phyloP scores from a whole-genome alignment of 129 eudicot genomes.

The Apium graveolens region DNA sequence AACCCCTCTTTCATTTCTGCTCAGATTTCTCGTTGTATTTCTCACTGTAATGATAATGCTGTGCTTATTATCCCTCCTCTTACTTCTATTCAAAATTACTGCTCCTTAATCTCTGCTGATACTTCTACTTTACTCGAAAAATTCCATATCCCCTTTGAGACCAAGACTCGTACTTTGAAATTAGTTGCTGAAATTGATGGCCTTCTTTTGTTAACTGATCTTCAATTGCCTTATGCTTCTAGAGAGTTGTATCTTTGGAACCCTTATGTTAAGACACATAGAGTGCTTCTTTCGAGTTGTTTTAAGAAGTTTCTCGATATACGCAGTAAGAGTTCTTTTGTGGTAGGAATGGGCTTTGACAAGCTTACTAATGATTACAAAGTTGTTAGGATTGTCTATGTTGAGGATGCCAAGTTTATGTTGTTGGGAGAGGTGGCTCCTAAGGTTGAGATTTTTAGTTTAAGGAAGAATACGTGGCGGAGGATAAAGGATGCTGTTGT shows the following conservation, averaged over 20 bases:
- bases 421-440: background rate
- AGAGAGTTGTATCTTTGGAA: background rate
- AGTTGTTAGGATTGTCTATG: constrained; percentile 2
- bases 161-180: background rate
- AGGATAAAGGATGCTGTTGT: background rate
- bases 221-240: too few relatives aligned
- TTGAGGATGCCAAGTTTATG: too few relatives aligned
- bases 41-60: background rate
- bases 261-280: background rate
- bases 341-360: background rate
- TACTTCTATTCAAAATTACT: too few relatives aligned
- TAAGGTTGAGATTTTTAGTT: background rate
- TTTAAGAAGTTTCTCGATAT: background rate
- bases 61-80: background rate
- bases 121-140: too few relatives aligned
- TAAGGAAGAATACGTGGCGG: background rate
- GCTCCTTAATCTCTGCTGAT: too few relatives aligned
- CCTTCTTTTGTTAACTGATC: background rate
- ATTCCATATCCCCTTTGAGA: too few relatives aligned
- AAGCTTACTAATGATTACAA: background rate
- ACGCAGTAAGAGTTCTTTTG: too few relatives aligned
- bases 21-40: background rate
- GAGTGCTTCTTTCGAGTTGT: background rate
- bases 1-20: too few relatives aligned
- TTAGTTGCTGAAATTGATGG: background rate